phyloP scores from a whole-genome alignment of 257 asterid species.

The Avicennia marina region DNA sequence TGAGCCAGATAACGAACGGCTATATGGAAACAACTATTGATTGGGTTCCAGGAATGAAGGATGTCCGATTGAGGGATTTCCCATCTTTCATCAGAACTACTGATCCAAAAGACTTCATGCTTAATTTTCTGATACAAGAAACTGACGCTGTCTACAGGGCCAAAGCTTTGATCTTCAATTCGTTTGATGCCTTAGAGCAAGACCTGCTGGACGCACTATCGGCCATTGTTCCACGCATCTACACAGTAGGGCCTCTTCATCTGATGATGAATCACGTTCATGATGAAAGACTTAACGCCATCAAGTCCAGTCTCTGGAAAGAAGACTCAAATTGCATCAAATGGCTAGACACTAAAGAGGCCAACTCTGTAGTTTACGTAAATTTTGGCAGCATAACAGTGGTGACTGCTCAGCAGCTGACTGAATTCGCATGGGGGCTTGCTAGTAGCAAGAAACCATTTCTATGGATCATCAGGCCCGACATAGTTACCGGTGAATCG shows the following conservation, averaged over 20 bases:
- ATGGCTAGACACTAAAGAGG: too few species aligned
- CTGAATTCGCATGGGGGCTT: conserved; percentile 55
- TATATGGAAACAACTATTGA: conserved; percentile 29
- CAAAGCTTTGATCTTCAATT: conserved; percentile 41
- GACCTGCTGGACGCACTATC: conserved; percentile 30
- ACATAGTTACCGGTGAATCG: conserved; percentile 34
- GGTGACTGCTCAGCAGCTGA: conserved; percentile 34
- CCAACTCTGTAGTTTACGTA: too few species aligned
- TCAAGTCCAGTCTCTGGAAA: too few species aligned
- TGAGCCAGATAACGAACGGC: conserved; percentile 36
- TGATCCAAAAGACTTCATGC: conserved; percentile 29
- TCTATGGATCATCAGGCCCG: conserved; percentile 52
- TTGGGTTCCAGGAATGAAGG: conserved; percentile 42
- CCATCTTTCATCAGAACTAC: conserved; percentile 56
- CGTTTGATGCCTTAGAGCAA: conserved; percentile 41
- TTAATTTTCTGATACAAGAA: conserved; percentile 34
- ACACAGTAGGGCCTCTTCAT: conserved; percentile 41
- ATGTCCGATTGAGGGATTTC: conserved; percentile 36
- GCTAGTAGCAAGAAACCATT: conserved; percentile 40
- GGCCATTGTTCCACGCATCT: conserved; percentile 22
- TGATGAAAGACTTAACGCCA: conserved; percentile 10
- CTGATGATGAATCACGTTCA: conserved; percentile 26
- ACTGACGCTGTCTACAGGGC: conserved; percentile 19
- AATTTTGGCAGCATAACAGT: conserved; percentile 55
- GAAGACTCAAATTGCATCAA: too few species aligned